phyloP scores from a whole-genome alignment of 2,329 filamentous ascomycete species.

The Acrodontium crateriforme region DNA sequence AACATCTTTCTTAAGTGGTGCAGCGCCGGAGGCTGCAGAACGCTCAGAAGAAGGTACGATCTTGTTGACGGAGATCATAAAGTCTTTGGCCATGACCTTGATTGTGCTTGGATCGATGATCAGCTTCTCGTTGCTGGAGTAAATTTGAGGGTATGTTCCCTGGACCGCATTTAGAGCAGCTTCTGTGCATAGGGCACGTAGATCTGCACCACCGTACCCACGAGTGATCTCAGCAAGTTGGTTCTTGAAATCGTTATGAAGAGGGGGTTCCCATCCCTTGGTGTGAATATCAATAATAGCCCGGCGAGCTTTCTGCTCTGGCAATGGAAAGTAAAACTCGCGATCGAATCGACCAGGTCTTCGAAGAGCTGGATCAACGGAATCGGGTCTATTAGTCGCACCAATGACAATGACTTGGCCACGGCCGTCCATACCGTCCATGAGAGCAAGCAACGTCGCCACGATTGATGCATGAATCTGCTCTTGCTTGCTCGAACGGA shows the following conservation, averaged over 20 bases:
- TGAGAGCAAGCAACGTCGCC: conserved; percentile 79
- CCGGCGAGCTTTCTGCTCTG: conserved; percentile 63
- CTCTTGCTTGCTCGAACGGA: conserved; percentile 94
- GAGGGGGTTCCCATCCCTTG: conserved; percentile 69
- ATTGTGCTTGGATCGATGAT: conserved; percentile 77
- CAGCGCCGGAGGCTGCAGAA: conserved; percentile 70
- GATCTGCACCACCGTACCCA: conserved; percentile 90
- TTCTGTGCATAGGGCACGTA: conserved; percentile 89
- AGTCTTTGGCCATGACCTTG: conserved; percentile 79
- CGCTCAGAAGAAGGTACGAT: conserved; percentile 91
- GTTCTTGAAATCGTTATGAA: conserved; percentile 66
- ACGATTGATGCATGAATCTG: conserved; percentile 98
- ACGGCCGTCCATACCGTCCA: conserved; percentile 97
- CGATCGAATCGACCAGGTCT: conserved; percentile 89
- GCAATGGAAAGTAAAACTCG: conserved; percentile 95
- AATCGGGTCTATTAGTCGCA: conserved; percentile 94
- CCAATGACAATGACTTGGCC: conserved; percentile 98
- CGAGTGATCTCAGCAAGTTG: conserved; percentile 80
- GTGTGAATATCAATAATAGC: conserved; percentile 93
- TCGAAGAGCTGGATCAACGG: conserved; percentile 88
- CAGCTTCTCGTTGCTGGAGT: conserved; percentile 77
- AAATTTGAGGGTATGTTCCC: conserved; percentile 90
- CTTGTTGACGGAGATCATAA: conserved; percentile 93
- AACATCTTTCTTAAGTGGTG: conserved; percentile 63
- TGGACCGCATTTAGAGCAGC: conserved; percentile 92